Conservation (phyloP, 768 basidiomycete genomes). For the Suillus tomentosus region DNA sequence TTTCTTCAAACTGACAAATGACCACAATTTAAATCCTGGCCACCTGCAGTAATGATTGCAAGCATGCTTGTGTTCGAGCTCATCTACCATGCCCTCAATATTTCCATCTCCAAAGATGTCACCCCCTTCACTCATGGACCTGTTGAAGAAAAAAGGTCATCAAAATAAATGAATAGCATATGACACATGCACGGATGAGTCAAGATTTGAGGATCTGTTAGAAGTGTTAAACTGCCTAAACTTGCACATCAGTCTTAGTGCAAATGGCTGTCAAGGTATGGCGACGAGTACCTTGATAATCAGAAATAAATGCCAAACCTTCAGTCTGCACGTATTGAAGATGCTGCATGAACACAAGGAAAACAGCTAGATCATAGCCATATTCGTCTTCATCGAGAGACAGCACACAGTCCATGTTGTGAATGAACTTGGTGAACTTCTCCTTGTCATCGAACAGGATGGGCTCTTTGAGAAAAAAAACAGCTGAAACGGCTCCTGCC, state of each 20-base stretch:
- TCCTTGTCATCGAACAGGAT: accelerated
- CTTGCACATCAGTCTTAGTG: background rate
- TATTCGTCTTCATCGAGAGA: too few species aligned
- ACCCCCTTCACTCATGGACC: background rate
- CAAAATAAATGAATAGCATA: background rate
- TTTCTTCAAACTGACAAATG: too few species aligned
- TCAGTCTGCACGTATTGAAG: too few species aligned
- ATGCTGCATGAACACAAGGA: too few species aligned
- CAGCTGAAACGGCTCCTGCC: background rate
- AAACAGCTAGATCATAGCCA: too few species aligned
- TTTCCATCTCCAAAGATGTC: background rate
- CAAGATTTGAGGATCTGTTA: slow-evolving; percentile 27
- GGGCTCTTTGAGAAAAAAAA: too few species aligned
- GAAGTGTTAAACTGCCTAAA: slow-evolving; percentile 18
- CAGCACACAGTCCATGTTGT: too few species aligned
- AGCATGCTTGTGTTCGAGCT: slow-evolving; percentile 1
- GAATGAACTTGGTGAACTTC: too few species aligned
- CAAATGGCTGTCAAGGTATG: too few species aligned
- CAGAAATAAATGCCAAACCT: too few species aligned
- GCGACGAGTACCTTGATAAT: too few species aligned
- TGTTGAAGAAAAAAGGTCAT: background rate
- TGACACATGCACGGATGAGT: background rate
- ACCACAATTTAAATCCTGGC: slow-evolving; percentile 1
- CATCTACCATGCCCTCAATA: background rate
- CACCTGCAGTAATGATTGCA: slow-evolving; percentile 8